phyloP scores from a whole-genome alignment of 331 rosid genomes.

The Arachis monticola region DNA sequence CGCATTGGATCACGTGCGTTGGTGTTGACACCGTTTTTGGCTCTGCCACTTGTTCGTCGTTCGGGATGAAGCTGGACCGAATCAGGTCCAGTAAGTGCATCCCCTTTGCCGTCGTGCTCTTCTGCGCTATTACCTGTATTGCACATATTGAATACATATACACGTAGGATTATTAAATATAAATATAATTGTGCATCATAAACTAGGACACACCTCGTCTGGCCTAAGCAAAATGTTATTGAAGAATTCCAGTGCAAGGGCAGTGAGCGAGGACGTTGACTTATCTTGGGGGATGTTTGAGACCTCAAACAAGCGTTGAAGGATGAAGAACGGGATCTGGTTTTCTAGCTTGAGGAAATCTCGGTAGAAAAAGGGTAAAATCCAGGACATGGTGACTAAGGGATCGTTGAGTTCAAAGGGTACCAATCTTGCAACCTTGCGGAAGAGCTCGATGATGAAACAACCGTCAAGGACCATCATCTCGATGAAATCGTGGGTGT shows the following conservation, averaged over 20 bases:
- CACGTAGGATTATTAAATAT: too few relatives aligned
- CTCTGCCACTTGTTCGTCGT: conserved; percentile 12
- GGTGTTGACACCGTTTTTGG: conserved; percentile 30
- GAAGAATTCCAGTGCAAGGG: conserved; percentile 58
- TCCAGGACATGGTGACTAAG: conserved; percentile 63
- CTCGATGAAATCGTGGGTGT: conserved; percentile 55
- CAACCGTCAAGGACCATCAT: conserved; percentile 76
- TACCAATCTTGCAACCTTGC: conserved; percentile 46
- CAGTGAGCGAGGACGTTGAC: conserved; percentile 31
- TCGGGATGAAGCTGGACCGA: conserved; percentile 52
- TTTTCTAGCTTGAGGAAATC: conserved; percentile 74
- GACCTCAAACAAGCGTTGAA: conserved; percentile 45
- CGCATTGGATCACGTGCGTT: conserved; percentile 69
- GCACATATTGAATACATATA: too few relatives aligned
- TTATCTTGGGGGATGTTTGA: conserved; percentile 37
- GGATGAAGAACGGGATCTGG: conserved; percentile 65
- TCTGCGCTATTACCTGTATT: conserved; percentile 23
- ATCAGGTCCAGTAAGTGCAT: conserved; percentile 66
- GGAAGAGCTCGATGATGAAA: conserved; percentile 64
- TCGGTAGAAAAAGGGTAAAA: conserved; percentile 54
- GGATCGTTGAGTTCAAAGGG: conserved; percentile 57
- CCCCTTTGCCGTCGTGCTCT: conserved; percentile 24
- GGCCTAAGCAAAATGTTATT: conserved; percentile 51
- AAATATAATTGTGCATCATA: too few relatives aligned
- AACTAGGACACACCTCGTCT: too few relatives aligned